Evolutionary conservation across 202 grass and related monocot genomes (phyloP).

Genomic region (Setaria viridis): DNA sequence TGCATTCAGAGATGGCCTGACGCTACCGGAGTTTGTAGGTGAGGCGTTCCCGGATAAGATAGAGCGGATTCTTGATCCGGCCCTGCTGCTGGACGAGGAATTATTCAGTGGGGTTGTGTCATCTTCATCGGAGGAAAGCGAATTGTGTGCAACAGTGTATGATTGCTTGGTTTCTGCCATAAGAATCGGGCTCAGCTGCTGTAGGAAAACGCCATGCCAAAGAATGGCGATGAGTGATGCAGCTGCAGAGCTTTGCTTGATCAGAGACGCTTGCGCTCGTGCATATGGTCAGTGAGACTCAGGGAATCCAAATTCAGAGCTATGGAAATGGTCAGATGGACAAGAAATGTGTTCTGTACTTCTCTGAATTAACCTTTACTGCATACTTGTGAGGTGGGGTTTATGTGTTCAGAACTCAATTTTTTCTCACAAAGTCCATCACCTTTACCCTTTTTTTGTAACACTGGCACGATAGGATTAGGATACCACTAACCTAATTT

Average conservation of each 20-base stretch:
- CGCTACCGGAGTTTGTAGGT: conserved; percentile 19
- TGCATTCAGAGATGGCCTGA: conserved; percentile 39
- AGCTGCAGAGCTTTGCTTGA: neutral
- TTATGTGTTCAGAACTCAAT: too few relatives aligned
- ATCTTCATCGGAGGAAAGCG: neutral
- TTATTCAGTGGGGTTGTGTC: neutral
- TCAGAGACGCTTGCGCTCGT: conserved; percentile 35
- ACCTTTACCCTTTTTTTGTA: too few relatives aligned
- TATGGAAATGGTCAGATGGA: too few relatives aligned
- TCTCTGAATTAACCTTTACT: too few relatives aligned
- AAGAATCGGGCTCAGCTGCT: conserved; percentile 28
- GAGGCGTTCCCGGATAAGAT: conserved; percentile 43
- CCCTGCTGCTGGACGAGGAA: conserved; percentile 18
- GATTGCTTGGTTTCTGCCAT: conserved; percentile 29
- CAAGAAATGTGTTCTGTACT: too few relatives aligned
- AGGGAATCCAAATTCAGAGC: too few relatives aligned
- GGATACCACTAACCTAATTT: too few relatives aligned
- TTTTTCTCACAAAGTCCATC: too few relatives aligned
- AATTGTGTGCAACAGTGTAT: neutral
- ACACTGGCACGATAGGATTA: too few relatives aligned
- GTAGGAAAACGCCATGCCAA: neutral
- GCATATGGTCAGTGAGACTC: neutral
- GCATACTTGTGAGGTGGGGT: too few relatives aligned
- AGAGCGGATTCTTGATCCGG: conserved; percentile 34
- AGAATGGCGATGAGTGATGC: conserved; percentile 35